These are phyloP conservation scores for Candida arabinofermentans DNA, from an alignment of 805 yeast species.

Conservation along the genomic window DNA sequence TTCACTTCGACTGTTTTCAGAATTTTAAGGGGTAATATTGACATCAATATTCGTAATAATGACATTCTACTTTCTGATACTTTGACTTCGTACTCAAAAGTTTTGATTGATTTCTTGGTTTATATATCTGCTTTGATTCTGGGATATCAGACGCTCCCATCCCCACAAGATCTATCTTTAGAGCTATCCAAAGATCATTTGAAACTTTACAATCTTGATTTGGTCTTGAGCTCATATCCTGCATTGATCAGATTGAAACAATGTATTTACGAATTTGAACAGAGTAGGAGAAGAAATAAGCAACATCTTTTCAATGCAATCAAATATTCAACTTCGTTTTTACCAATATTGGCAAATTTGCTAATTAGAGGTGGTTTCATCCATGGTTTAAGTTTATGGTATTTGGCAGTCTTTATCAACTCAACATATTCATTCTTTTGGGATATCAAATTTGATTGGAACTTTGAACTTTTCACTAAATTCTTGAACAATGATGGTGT, in stretches of 20 bases:
- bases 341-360: conserved; percentile 44
- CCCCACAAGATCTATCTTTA: conserved; percentile 12
- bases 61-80: conserved; percentile 85
- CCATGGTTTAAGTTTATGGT: conserved; percentile 38
- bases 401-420: conserved; percentile 46
- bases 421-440: conserved; percentile 79
- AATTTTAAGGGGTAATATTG: conserved; percentile 55
- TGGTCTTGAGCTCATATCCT: conserved; percentile 46
- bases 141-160: conserved; percentile 34
- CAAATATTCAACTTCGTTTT: conserved; percentile 64
- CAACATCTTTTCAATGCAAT: conserved; percentile 65
- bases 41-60: conserved; percentile 57
- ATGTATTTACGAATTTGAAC: conserved; percentile 65
- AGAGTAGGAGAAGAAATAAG: conserved; percentile 39
- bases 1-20: conserved; percentile 48
- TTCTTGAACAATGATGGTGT: conserved; percentile 14
- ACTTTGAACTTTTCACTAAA: conserved; percentile 48
- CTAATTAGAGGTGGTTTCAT: conserved; percentile 25
- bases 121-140: conserved; percentile 44
- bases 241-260: conserved; percentile 75
- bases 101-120: conserved; percentile 66
- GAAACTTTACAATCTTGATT: conserved; percentile 27
- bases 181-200: conserved; percentile 30
- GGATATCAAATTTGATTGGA: conserved; percentile 94
- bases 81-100: conserved; percentile 74